Evolutionary conservation across 257 asterid genomes (phyloP).

Genomic region (Lavandula angustifolia): DNA sequence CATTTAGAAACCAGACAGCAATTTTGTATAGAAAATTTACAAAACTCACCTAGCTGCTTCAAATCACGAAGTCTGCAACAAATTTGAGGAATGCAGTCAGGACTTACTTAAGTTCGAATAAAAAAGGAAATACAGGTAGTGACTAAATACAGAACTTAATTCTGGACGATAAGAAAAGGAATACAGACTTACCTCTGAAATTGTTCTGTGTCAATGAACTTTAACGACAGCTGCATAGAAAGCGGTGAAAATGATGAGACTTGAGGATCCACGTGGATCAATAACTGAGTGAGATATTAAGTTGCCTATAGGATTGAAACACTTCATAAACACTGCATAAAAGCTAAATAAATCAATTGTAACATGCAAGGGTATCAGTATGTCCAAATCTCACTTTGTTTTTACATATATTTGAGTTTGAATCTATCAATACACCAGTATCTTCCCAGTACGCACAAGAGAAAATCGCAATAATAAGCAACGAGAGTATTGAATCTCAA

Average conservation of each 20-base stretch:
- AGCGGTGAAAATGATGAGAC: not conserved
- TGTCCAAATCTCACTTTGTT: not conserved
- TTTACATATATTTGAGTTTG: not conserved
- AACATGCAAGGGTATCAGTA: not conserved
- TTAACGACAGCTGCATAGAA: slow-evolving; percentile 69
- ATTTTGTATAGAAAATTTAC: slow-evolving; percentile 11
- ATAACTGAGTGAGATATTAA: not conserved
- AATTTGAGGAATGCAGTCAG: slow-evolving; percentile 21
- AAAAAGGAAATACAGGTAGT: slow-evolving; percentile 8
- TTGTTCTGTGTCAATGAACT: slow-evolving; percentile 85
- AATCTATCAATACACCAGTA: not conserved
- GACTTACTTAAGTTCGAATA: slow-evolving; percentile 19
- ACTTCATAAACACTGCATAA: not conserved
- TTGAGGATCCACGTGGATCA: slow-evolving; percentile 23
- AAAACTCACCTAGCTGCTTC: slow-evolving; percentile 91
- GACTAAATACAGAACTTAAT: not conserved
- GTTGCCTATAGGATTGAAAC: not conserved
- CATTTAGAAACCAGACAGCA: slow-evolving; percentile 12
- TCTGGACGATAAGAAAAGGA: slow-evolving; percentile 10
- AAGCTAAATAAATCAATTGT: not conserved
- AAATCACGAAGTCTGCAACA: slow-evolving; percentile 85
- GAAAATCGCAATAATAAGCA: not conserved
- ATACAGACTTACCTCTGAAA: slow-evolving; percentile 70
- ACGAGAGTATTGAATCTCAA: not conserved
- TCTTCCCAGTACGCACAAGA: not conserved